A percentile compares a stretch with the other conserved stretches of the same genome.
Evolutionary conservation across 139 green algal genomes (phyloP).

Genomic region (Picochlorum sp.): DNA sequence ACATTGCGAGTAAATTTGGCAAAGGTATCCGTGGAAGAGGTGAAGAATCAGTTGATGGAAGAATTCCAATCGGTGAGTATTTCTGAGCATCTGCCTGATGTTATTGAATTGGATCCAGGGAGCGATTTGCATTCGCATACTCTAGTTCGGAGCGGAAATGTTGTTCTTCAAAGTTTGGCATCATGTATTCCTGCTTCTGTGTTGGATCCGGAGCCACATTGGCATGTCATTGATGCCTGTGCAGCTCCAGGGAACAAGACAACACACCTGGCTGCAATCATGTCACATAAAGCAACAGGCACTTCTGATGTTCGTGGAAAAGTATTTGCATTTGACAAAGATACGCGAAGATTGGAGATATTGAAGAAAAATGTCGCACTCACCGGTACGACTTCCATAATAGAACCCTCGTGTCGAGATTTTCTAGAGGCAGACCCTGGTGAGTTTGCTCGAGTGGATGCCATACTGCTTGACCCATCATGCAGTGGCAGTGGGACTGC

Average conservation of each 20-base stretch:
- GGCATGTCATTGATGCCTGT: constrained; percentile 84
- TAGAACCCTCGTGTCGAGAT: constrained; percentile 41
- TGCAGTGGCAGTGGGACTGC: constrained; percentile 74
- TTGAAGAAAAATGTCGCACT: constrained; percentile 52
- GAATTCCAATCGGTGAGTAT: constrained; percentile 4
- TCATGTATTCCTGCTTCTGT: constrained; percentile 84
- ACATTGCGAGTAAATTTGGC: constrained; percentile 68
- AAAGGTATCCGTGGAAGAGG: constrained; percentile 45
- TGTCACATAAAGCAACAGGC: constrained; percentile 13
- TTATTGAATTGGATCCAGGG: constrained; percentile 75
- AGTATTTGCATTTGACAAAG: constrained; percentile 80
- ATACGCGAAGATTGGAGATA: constrained; percentile 53
- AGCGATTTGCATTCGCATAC: constrained; percentile 83
- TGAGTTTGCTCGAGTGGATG: constrained; percentile 33
- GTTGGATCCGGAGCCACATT: constrained; percentile 62
- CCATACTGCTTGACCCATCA: constrained; percentile 85
- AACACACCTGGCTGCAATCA: constrained; percentile 70
- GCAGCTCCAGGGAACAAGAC: constrained; percentile 98
- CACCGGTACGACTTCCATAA: constrained; percentile 42
- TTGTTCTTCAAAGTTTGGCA: constrained; percentile 76
- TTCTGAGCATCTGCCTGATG: constrained; percentile 53
- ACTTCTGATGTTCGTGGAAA: constrained; percentile 30
- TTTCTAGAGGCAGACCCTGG: constrained; percentile 67
- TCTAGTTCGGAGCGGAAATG: constrained; percentile 56
- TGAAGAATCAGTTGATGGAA: constrained; percentile 38